A percentile compares a stretch with the other conserved stretches of the same genome.
Evolutionary conservation across 1,284 basidiomycete species (phyloP).

Genomic region (Malassezia brasiliensis): DNA sequence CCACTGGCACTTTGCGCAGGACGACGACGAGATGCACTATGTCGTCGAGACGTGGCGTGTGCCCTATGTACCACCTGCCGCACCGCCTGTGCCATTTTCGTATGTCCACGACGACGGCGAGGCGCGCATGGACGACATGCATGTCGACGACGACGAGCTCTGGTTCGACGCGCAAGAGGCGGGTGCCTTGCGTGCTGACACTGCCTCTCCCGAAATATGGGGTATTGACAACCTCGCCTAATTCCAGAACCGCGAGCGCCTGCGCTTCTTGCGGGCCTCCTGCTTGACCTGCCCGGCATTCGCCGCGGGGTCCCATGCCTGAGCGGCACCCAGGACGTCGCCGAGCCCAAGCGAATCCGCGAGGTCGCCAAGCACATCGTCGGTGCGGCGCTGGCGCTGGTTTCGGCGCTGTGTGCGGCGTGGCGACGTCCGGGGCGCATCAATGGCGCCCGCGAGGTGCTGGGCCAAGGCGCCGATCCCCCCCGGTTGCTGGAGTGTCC

Average conservation of each 20-base stretch:
- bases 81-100: not conserved
- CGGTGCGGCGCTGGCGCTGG: not conserved
- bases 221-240: constrained; percentile 4
- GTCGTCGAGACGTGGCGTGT: not conserved
- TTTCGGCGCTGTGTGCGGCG: not conserved
- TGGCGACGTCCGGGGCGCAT: not conserved
- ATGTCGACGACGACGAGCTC: not conserved
- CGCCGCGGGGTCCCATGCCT: not conserved
- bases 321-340: not conserved
- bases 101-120: too few relatives aligned
- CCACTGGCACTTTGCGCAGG: constrained; percentile 3
- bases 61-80: not conserved
- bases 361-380: not conserved
- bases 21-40: not conserved
- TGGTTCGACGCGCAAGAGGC: constrained; percentile 1
- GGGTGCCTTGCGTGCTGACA: not conserved
- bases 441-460: not conserved
- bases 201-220: not conserved
- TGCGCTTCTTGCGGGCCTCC: not conserved
- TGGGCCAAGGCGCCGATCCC: not conserved
- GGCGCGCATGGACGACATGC: not conserved
- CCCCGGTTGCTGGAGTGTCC: not conserved
- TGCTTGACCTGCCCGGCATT: not conserved
- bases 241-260: not conserved
- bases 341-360: not conserved